Conservation (phyloP, 257 asterid genomes). For the Capsicum chinense region DNA sequence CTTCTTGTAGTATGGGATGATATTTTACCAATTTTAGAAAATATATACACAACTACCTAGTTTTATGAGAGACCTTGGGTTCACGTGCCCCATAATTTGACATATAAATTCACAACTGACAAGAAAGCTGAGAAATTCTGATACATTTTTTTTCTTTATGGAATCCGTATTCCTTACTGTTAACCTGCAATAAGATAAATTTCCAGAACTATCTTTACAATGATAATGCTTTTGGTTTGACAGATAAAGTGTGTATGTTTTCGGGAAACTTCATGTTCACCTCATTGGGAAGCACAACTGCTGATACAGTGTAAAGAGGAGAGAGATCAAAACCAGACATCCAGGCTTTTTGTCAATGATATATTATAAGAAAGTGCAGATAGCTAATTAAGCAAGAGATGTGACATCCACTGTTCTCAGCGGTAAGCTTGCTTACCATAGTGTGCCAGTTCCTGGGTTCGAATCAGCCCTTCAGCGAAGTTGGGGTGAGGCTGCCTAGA, state of each 20-base stretch:
- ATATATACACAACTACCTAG: too few relatives aligned
- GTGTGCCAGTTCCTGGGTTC: too few relatives aligned
- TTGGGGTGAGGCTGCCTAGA: too few relatives aligned
- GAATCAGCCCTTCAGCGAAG: too few relatives aligned
- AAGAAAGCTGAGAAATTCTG: background rate
- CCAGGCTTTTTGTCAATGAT: constrained; percentile 9
- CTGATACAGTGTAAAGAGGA: constrained; percentile 36
- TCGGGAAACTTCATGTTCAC: constrained; percentile 89
- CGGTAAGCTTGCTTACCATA: too few relatives aligned
- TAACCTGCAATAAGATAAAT: background rate
- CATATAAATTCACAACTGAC: too few relatives aligned
- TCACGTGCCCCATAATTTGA: too few relatives aligned
- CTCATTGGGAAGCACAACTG: constrained; percentile 47
- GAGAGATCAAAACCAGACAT: constrained; percentile 25
- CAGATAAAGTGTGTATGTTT: constrained; percentile 61
- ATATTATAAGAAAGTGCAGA: constrained; percentile 11
- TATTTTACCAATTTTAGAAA: too few relatives aligned
- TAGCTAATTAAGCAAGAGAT: constrained; percentile 12
- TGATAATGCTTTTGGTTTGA: constrained; percentile 30
- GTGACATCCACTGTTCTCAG: background rate
- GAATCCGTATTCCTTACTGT: background rate
- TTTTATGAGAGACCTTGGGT: too few relatives aligned
- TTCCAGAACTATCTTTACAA: constrained; percentile 7
- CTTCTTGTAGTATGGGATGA: too few relatives aligned
- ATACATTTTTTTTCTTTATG: background rate